Base-by-base conservation (phyloP, 2,329 filamentous ascomycete species). In the Tolypocladium guangdongense region DNA sequence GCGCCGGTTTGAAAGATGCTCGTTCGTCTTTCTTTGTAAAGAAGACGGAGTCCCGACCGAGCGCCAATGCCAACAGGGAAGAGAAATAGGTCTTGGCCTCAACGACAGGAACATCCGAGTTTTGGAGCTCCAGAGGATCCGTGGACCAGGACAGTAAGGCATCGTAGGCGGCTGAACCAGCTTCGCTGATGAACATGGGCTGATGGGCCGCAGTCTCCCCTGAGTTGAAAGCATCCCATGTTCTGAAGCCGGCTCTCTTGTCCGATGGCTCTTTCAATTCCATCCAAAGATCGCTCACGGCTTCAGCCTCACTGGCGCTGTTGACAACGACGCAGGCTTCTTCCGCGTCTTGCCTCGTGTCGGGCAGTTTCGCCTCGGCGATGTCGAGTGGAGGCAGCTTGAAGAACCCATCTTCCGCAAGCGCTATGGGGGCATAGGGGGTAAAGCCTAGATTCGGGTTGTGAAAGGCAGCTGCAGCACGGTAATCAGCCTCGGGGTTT, bases 41-140 rank as follows among this genome's bases (percentile, higher is more conserved):
- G 36, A 93, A 77, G 2, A 86, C 74, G 0, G 88, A 91, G 39
- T 83, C 84, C 49, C 87, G 77, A 0, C 88, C 88, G 7, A 90
- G 76, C 0, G 82, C 81, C 1, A 92, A 71, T 14, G 82, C 78
- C 56, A 86, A 73, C 0, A 92, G 70, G 12, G 83, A 84, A 20
- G 74, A 66, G 50, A 74, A 68, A 61, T 82, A 85, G 6, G 71
- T 63, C 22, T 67, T 71, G 1, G 72, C 66, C 49, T 80, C 72
- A 3, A 84, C 65, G 12, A 78, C 63, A 14, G 71, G 64, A 7
- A 72, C 64, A 3, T 69, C 62, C 8, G 63, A 62, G 36, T 74
- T 75, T 47, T 59, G 64, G 35, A 73, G 60, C 39, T 59, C 59
- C 36, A 74, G 62, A 52, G 66, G 72, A 56, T 75, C 78, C 30